Evolutionary conservation across 73 alveolate species (phyloP), one percentile per base, ranked within the genome.

Genomic region (Tetrahymena malaccensis): DNA sequence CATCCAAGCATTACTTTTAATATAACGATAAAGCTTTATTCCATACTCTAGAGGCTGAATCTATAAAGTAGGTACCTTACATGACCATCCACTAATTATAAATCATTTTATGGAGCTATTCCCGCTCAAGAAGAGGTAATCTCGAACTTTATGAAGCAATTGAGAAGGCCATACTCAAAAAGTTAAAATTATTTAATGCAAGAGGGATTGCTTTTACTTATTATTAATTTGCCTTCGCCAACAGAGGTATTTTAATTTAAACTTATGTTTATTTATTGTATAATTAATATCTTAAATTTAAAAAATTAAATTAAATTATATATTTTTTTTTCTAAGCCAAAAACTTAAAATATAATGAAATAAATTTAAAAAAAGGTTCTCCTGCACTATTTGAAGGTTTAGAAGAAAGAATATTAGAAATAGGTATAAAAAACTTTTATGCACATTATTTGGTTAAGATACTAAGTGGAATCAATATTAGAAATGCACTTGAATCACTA

Each of bases 1-100:
- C 97, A 9, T 70, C 94, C 35, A 95, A 89, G 43, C 94, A 95
- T 95, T 95, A 95, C 43, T 95, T 89, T 89, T 50, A 95, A 89
- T 95, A 89, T 21, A 95, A 95, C 89, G 95, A 95, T 34, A 95
- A 55, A 34, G 93, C 97, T n/a, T 55, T 95, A 3, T 95, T 34
- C 13, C 95, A 95, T 85, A 85, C 93, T 43, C 43, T 95, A 21
- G 97, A 95, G n/a, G 97, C 93, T 84, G 17, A 43, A 25, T 27
- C 56, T 1, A 43, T 22, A 35, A 93, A 70, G 19, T n/a, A 70
- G 37, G 37, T 70, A 25, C 89, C 89, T 22, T 70, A 70, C 21
- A 70, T 70, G 89, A 70, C 89, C 4, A 40, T 70, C 9, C 89
- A 70, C 19, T n/a, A 70, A n/a, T 70, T 70, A 70, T 25, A 70